Conservation (phyloP, 495 filamentous ascomycete species). For the Symbiotaphrina buchneri region DNA sequence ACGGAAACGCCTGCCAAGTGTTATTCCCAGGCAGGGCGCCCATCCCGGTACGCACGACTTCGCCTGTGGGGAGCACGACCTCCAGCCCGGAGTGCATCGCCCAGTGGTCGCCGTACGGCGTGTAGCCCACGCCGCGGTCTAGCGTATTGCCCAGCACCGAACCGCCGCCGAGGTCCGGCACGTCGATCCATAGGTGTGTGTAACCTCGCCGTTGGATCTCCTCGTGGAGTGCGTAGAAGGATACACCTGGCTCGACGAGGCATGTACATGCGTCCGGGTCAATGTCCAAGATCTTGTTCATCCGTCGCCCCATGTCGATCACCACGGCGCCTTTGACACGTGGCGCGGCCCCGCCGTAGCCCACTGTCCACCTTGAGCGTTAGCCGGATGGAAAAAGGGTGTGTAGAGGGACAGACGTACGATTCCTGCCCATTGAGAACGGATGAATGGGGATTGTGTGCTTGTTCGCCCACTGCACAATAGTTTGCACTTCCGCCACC, state of each 20-base stretch:
- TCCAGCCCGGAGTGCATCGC: constrained; percentile 23
- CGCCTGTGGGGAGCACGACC: constrained; percentile 23
- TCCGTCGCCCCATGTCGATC: too few species aligned
- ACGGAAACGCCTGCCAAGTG: too few species aligned
- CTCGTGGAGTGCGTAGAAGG: constrained; percentile 27
- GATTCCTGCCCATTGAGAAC: too few species aligned
- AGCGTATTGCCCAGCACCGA: constrained; percentile 30
- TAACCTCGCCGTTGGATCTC: constrained; percentile 23
- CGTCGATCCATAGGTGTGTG: constrained; percentile 29
- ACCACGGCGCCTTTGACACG: too few species aligned
- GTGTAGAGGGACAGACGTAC: too few species aligned
- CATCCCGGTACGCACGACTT: constrained; percentile 24
- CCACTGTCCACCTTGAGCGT: too few species aligned
- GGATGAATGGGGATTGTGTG: too few species aligned
- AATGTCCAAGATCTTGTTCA: constrained; percentile 12
- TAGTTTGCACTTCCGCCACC: too few species aligned
- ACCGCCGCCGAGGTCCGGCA: constrained; percentile 31
- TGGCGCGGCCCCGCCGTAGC: too few species aligned
- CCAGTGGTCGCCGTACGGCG: constrained; percentile 23
- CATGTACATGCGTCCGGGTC: constrained; percentile 10
- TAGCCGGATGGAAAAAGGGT: too few species aligned
- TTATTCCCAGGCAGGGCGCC: too few species aligned
- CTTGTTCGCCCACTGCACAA: too few species aligned
- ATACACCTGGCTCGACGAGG: constrained; percentile 26
- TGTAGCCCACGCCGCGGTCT: constrained; percentile 20